These are phyloP conservation scores for Chrysanthemum seticuspe DNA, from an alignment of 129 eudicot genomes.

Conservation along the genomic window DNA sequence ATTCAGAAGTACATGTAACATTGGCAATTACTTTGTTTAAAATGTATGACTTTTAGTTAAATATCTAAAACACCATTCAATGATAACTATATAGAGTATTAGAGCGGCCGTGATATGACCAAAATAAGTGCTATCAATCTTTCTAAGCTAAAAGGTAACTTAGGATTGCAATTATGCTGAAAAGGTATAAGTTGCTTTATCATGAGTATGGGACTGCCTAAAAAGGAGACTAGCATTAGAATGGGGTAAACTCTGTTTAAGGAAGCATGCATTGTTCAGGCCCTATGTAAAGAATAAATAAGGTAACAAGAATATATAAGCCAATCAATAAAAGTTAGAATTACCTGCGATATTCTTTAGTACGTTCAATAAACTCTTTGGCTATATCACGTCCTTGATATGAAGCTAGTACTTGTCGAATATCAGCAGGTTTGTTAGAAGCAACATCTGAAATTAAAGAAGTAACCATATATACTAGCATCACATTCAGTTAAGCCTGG, in stretches of 20 bases:
- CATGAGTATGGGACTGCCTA: background rate
- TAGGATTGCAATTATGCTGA: background rate
- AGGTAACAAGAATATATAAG: background rate
- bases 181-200: background rate
- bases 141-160: background rate
- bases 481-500: slow-evolving; percentile 1
- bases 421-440: slow-evolving; percentile 64
- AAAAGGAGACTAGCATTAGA: background rate
- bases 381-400: slow-evolving; percentile 78
- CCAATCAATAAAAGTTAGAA: background rate
- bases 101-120: too few relatives aligned
- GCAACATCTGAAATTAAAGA: slow-evolving; percentile 73
- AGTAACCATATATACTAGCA: background rate
- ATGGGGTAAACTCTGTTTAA: background rate
- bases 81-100: too few relatives aligned
- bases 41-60: background rate
- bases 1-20: background rate
- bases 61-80: background rate
- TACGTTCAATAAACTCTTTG: slow-evolving; percentile 81
- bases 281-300: background rate
- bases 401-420: slow-evolving; percentile 74
- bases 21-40: background rate
- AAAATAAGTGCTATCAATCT: background rate
- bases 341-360: slow-evolving; percentile 70
- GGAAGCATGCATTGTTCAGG: too few relatives aligned